Percentiles rank a stretch among this genome's conserved stretches.
Conservation (phyloP, 1,139 yeast genomes). For the Scheffersomyces titani region DNA sequence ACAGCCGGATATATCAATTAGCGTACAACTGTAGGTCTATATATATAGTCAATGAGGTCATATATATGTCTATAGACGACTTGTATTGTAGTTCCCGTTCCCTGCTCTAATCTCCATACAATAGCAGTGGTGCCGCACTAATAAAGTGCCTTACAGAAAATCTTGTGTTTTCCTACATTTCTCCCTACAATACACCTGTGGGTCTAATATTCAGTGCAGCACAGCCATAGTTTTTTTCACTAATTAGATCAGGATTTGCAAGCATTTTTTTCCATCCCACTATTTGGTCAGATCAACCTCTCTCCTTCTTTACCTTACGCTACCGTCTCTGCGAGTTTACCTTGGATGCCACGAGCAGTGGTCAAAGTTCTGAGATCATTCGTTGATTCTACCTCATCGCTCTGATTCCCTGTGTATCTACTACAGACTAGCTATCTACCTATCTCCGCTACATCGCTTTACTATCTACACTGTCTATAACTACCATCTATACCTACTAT, state of each 20-base stretch:
- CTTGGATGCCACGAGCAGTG: not conserved
- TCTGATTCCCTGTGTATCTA: not conserved
- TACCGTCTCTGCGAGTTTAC: not conserved
- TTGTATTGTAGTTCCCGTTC: not conserved
- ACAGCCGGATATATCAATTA: not conserved
- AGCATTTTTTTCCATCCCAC: not conserved
- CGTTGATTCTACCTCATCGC: not conserved
- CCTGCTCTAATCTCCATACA: not conserved
- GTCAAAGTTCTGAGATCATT: not conserved
- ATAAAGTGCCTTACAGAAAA: not conserved
- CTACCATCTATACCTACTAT: not conserved
- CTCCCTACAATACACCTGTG: not conserved
- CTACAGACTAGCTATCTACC: not conserved
- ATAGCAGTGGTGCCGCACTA: not conserved
- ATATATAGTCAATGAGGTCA: not conserved
- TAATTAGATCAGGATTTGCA: constrained; percentile 3
- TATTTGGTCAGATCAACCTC: not conserved
- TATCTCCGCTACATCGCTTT: not conserved
- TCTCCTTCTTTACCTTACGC: not conserved
- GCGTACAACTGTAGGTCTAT: not conserved
- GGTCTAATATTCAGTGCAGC: not conserved
- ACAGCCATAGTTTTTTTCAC: not conserved
- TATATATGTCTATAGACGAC: not conserved
- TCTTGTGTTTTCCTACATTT: not conserved
- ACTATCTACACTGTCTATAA: no score